These are phyloP conservation scores for Trypanosoma boissoni DNA, from an alignment of 208 protist genomes.

Conservation along the genomic window DNA sequence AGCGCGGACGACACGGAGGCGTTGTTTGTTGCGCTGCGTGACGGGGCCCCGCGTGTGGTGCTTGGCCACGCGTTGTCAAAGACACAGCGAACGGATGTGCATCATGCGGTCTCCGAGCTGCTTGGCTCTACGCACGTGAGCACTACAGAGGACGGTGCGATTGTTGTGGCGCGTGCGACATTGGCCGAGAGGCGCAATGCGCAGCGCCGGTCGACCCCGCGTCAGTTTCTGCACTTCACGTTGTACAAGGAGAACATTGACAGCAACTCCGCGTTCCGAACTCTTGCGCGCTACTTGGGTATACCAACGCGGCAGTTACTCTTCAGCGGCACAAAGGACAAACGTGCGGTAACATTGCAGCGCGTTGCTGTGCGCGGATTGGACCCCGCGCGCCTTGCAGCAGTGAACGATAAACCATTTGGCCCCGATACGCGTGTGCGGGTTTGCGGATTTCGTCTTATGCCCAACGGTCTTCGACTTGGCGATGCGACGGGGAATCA, in stretches of 20 bases:
- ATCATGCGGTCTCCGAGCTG: conserved; percentile 54
- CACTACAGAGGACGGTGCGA: conserved; percentile 48
- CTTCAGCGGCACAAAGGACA: conserved; percentile 96
- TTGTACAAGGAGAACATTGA: conserved; percentile 95
- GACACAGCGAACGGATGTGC: conserved; percentile 45
- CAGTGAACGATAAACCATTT: conserved; percentile 61
- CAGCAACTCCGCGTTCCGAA: conserved; percentile 69
- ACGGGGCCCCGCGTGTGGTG: conserved; percentile 22
- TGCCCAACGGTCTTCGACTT: conserved; percentile 57
- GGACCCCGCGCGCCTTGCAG: conserved; percentile 42
- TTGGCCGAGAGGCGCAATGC: conserved; percentile 54
- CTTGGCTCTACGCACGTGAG: conserved; percentile 65
- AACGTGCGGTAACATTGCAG: conserved; percentile 93
- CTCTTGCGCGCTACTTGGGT: conserved; percentile 58
- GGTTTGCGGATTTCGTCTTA: conserved; percentile 78
- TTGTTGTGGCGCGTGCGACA: conserved; percentile 62
- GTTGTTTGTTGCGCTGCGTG: conserved; percentile 35
- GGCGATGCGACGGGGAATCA: conserved; percentile 91
- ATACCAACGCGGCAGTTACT: conserved; percentile 66
- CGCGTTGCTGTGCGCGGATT: conserved; percentile 77
- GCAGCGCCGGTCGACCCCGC: conserved; percentile 53
- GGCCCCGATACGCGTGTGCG: conserved; percentile 53
- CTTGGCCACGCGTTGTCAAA: conserved; percentile 48
- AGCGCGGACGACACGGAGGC: conserved; percentile 40
- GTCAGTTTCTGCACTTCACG: conserved; percentile 86